Percentiles rank a stretch among this genome's conserved stretches.
Evolutionary conservation across 805 yeast genomes (phyloP).

Genomic region (Hanseniaspora mollemarum): DNA sequence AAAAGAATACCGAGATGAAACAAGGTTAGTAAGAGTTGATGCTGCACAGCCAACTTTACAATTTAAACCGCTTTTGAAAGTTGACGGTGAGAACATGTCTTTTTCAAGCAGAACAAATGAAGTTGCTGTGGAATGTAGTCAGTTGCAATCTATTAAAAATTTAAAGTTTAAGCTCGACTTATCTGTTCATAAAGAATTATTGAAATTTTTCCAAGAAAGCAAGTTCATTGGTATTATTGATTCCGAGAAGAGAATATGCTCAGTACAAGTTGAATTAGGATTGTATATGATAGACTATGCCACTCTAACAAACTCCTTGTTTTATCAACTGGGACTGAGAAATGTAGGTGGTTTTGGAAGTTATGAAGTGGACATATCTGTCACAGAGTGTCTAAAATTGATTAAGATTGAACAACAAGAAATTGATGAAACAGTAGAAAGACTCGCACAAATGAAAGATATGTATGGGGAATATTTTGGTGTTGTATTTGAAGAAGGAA

Average conservation of each 20-base stretch:
- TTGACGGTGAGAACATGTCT: background rate
- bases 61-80: conserved; percentile 7
- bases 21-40: conserved; percentile 29
- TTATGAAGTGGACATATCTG: conserved; percentile 27
- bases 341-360: conserved; percentile 75
- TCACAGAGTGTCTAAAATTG: conserved; percentile 19
- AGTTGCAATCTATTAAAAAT: conserved; percentile 41
- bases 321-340: conserved; percentile 67
- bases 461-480: conserved; percentile 78
- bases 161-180: conserved; percentile 43
- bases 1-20: conserved; percentile 26
- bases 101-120: background rate
- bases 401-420: conserved; percentile 20
- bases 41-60: conserved; percentile 19
- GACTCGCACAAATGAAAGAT: conserved; percentile 44
- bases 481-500: conserved; percentile 32
- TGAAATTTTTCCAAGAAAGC: conserved; percentile 56
- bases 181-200: conserved; percentile 41
- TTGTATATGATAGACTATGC: conserved; percentile 74
- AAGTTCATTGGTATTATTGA: conserved; percentile 79
- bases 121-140: background rate
- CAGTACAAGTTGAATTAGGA: conserved; percentile 75
- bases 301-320: conserved; percentile 51
- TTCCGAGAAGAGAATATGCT: conserved; percentile 51
- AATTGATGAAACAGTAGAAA: conserved; percentile 24